Evolutionary conservation across 495 filamentous ascomycete genomes (phyloP).

Genomic region (Xylaria venustula): DNA sequence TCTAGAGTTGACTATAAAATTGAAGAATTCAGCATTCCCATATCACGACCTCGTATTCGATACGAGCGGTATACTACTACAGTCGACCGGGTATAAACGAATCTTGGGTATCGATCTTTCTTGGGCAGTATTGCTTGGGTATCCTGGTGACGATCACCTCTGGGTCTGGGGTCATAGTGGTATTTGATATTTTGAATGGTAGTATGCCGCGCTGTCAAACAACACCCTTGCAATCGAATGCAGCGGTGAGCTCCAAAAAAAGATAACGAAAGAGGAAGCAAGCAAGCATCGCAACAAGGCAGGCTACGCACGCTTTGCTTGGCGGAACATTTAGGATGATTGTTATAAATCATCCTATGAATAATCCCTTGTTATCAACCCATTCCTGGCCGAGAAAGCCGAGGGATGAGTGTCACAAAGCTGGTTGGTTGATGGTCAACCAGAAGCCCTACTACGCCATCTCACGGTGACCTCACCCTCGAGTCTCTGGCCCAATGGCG

Average conservation of each 20-base stretch:
- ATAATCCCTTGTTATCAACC: no score
- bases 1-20: not conserved
- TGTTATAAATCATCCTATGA: not conserved
- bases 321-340: not conserved
- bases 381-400: no score
- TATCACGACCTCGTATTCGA: not conserved
- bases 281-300: not conserved
- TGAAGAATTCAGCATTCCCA: not conserved
- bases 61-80: not conserved
- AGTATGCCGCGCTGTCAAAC: not conserved
- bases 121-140: not conserved
- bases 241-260: not conserved
- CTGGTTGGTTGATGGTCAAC: no score
- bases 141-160: constrained; percentile 3
- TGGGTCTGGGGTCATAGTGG: not conserved
- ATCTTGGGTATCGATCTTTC: no score
- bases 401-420: no score
- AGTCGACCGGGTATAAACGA: constrained; percentile 1
- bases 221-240: constrained; percentile 6
- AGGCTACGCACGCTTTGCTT: not conserved
- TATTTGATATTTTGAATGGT: not conserved
- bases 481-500: not conserved
- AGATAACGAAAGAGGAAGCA: not conserved
- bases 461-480: no score
- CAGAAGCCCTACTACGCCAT: no score